A percentile compares a stretch with the other conserved stretches of the same genome.
These are phyloP conservation scores for Candida corydali DNA, from an alignment of 805 yeast species.

Conservation along the genomic window DNA sequence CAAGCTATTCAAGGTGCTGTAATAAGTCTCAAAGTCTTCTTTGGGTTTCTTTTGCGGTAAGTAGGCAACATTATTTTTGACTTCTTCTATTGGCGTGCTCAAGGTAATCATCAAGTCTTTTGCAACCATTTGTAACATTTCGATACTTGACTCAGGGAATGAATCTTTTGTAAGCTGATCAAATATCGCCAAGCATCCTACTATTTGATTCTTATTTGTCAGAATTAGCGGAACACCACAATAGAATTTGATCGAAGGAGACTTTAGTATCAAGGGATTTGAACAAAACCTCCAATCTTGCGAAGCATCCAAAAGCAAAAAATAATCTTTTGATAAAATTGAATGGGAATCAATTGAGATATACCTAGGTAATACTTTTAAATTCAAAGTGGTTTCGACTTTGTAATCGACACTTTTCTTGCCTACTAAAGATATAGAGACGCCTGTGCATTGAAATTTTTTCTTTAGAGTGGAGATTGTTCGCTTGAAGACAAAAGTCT, in stretches of 20 bases:
- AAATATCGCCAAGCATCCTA: conserved; percentile 60
- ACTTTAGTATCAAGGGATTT: conserved; percentile 62
- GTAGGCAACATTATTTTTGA: conserved; percentile 18
- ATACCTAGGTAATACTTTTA: conserved; percentile 49
- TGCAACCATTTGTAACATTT: conserved; percentile 34
- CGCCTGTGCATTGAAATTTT: conserved; percentile 45
- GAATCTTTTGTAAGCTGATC: conserved; percentile 40
- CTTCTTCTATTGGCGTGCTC: conserved; percentile 24
- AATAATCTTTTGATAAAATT: conserved; percentile 51
- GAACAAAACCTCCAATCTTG: conserved; percentile 65
- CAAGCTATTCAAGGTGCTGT: background rate
- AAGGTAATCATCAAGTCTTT: conserved; percentile 40
- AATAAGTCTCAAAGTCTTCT: background rate
- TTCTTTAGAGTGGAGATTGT: conserved; percentile 35
- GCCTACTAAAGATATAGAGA: conserved; percentile 56
- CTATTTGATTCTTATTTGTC: conserved; percentile 33
- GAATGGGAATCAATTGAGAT: conserved; percentile 69
- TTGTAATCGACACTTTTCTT: conserved; percentile 46
- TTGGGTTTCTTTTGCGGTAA: background rate
- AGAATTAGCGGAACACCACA: conserved; percentile 56
- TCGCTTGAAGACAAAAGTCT: conserved; percentile 31
- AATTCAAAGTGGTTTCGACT: conserved; percentile 43
- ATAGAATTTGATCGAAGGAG: conserved; percentile 58
- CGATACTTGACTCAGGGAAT: conserved; percentile 31
- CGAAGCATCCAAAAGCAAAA: conserved; percentile 55